These are phyloP conservation scores for Carex kokanica DNA, from an alignment of 176 grass and related monocot species.

Conservation along the genomic window DNA sequence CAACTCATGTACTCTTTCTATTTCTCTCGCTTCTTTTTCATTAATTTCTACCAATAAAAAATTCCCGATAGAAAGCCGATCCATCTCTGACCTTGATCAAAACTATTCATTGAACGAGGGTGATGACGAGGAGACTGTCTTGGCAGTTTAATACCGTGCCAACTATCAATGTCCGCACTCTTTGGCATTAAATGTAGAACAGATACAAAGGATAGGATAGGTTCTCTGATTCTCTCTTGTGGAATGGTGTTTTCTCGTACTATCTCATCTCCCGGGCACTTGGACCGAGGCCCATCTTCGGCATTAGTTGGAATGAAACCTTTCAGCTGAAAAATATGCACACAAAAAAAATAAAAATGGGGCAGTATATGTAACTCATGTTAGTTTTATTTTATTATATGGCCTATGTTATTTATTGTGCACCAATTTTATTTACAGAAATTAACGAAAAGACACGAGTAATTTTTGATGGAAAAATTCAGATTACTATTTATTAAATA, in stretches of 20 bases:
- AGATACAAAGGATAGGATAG: background rate
- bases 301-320: background rate
- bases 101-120: background rate
- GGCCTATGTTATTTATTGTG: too few species aligned
- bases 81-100: background rate
- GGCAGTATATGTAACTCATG: background rate
- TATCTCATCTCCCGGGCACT: background rate
- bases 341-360: background rate
- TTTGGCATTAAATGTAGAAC: background rate
- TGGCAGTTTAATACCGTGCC: background rate
- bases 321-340: background rate
- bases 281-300: background rate
- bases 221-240: background rate
- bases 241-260: background rate
- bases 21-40: too few species aligned
- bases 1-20: too few species aligned
- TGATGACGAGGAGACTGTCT: too few species aligned
- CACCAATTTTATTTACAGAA: too few species aligned
- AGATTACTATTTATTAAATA: too few species aligned
- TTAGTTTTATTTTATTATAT: too few species aligned
- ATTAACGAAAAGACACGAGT: too few species aligned
- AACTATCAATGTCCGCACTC: background rate
- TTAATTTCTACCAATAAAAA: too few species aligned
- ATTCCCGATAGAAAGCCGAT: background rate
- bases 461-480: too few species aligned